Evolutionary conservation across 1,284 basidiomycete species (phyloP).

Genomic region (Veloboletus limbatus): DNA sequence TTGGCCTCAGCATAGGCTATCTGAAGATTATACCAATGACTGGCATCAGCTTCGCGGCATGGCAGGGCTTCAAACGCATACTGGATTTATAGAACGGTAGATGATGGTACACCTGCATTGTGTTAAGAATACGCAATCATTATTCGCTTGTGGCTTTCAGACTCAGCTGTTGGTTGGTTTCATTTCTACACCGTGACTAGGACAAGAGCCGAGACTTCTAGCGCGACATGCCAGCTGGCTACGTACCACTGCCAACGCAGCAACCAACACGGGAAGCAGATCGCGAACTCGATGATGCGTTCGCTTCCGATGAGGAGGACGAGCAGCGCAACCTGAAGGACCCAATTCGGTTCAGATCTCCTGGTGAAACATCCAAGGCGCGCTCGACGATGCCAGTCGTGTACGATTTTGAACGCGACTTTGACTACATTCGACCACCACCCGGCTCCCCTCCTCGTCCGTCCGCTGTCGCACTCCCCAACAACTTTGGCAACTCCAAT

Average conservation of each 20-base stretch:
- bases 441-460: slow-evolving; percentile 77
- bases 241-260: slow-evolving; percentile 51
- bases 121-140: no score
- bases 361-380: slow-evolving; percentile 11
- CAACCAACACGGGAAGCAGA: slow-evolving; percentile 47
- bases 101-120: slow-evolving; percentile 6
- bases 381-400: slow-evolving; percentile 30
- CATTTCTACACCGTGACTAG: no score
- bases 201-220: no score
- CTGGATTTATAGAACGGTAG: slow-evolving; percentile 47
- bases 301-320: slow-evolving; percentile 54
- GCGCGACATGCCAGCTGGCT: slow-evolving; percentile 52
- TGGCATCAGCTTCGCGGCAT: slow-evolving; percentile 74
- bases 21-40: slow-evolving; percentile 98
- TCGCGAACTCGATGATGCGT: slow-evolving; percentile 65
- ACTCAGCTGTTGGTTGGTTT: no score
- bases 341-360: slow-evolving; percentile 21
- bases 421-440: slow-evolving; percentile 69
- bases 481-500: slow-evolving; percentile 78
- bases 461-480: slow-evolving; percentile 58
- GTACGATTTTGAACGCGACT: slow-evolving; percentile 85
- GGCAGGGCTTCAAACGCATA: slow-evolving; percentile 69
- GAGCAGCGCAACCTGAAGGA: slow-evolving; percentile 46
- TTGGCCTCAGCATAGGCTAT: slow-evolving; percentile 92
- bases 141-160: no score